Conservation (phyloP, 495 filamentous ascomycete genomes). For the Podospora comata region DNA sequence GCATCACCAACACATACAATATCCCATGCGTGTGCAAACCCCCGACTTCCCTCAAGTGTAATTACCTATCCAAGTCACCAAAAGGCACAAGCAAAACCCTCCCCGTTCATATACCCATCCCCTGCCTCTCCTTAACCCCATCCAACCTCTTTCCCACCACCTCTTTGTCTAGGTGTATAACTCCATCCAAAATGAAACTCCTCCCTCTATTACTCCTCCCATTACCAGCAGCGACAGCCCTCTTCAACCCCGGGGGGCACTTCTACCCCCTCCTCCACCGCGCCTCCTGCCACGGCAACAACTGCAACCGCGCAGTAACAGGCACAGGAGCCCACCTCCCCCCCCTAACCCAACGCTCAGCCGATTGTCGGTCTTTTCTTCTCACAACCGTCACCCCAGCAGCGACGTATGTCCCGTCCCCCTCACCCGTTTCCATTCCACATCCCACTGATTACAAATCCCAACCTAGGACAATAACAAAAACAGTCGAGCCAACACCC, state of each 20-base stretch:
- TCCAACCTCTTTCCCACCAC: neutral
- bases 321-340: constrained; percentile 31
- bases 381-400: constrained; percentile 33
- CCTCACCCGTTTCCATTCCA: neutral
- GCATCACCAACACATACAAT: neutral
- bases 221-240: constrained; percentile 20
- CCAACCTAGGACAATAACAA: constrained; percentile 27
- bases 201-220: neutral
- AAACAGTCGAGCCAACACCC: constrained; percentile 24
- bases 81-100: neutral
- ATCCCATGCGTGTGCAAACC: neutral
- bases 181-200: neutral
- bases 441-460: neutral
- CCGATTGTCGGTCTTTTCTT: constrained; percentile 37
- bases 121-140: neutral
- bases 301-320: constrained; percentile 37
- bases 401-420: constrained; percentile 25
- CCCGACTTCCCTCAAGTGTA: neutral
- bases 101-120: neutral
- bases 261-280: constrained; percentile 25
- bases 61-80: neutral
- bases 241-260: constrained; percentile 21
- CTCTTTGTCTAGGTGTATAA: too few relatives aligned
- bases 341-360: constrained; percentile 25
- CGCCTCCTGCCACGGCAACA: constrained; percentile 32